Evolutionary conservation across 1,284 basidiomycete genomes (phyloP).

Genomic region (Ganoderma leucocontextum): DNA sequence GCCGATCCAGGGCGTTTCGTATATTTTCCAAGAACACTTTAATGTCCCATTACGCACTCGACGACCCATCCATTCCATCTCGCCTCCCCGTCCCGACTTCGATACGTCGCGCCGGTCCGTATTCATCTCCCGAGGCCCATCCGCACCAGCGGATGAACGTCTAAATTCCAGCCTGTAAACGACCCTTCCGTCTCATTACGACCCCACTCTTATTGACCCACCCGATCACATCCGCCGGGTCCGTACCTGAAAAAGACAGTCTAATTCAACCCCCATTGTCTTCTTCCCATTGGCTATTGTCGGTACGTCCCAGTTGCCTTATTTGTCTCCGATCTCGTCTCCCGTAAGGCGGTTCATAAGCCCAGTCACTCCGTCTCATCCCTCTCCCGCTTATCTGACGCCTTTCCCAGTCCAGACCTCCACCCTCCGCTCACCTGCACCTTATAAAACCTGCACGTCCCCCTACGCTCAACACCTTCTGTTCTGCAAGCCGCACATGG

Average conservation of each 20-base stretch:
- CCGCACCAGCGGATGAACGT: not conserved
- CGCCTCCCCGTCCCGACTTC: conserved; percentile 4
- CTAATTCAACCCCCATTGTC: conserved; percentile 22
- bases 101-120: conserved; percentile 8
- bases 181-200: conserved; percentile 21
- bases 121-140: conserved; percentile 11
- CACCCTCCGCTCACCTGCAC: conserved; percentile 20
- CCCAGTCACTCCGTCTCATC: conserved; percentile 24
- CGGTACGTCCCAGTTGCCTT: conserved; percentile 25
- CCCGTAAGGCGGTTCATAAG: conserved; percentile 28
- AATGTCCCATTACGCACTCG: conserved; percentile 27
- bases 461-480: conserved; percentile 17
- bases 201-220: conserved; percentile 25
- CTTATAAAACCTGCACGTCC: conserved; percentile 27
- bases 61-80: conserved; percentile 27
- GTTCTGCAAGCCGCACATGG: conserved; percentile 32
- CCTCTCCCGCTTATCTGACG: conserved; percentile 29
- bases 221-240: conserved; percentile 32
- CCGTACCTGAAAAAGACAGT: conserved; percentile 27
- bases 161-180: not conserved
- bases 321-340: conserved; percentile 28
- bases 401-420: conserved; percentile 28
- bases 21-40: conserved; percentile 22
- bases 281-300: conserved; percentile 26
- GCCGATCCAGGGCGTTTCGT: conserved; percentile 23